A percentile compares a stretch with the other conserved stretches of the same genome.
These are phyloP conservation scores for Tephrocybe sp. DNA, from an alignment of 768 basidiomycete genomes.

Conservation along the genomic window DNA sequence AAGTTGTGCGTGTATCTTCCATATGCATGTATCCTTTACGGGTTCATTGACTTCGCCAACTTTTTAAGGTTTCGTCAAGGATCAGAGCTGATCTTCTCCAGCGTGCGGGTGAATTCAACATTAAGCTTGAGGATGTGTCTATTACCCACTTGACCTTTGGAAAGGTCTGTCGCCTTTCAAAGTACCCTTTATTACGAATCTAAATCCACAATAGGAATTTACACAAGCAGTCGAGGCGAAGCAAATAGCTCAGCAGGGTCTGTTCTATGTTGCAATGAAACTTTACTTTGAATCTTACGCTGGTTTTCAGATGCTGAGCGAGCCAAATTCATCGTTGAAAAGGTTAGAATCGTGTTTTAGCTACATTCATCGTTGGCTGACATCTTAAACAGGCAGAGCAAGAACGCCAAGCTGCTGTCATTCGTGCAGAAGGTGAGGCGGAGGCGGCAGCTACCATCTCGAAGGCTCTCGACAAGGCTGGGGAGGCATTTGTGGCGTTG, in stretches of 20 bases:
- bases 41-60: background rate
- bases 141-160: slow-evolving; percentile 91
- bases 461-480: slow-evolving; percentile 86
- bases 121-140: slow-evolving; percentile 94
- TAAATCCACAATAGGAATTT: slow-evolving; percentile 61
- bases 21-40: background rate
- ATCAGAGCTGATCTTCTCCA: slow-evolving; percentile 91
- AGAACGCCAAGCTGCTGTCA: slow-evolving; percentile 97
- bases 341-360: slow-evolving; percentile 45
- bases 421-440: slow-evolving; percentile 97
- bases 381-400: slow-evolving; percentile 78
- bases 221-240: slow-evolving; percentile 99
- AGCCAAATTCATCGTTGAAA: slow-evolving; percentile 99
- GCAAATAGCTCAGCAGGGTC: slow-evolving; percentile 98
- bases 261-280: slow-evolving; percentile 10
- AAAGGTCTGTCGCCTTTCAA: slow-evolving; percentile 48
- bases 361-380: slow-evolving; percentile 1
- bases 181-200: background rate
- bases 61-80: slow-evolving; percentile 75
- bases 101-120: slow-evolving; percentile 94
- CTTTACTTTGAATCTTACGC: slow-evolving; percentile 5
- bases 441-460: slow-evolving; percentile 96
- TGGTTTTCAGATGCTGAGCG: slow-evolving; percentile 83
- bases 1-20: slow-evolving; percentile 66
- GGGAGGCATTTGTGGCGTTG: slow-evolving; percentile 93